phyloP scores from a whole-genome alignment of 1,139 yeast species.

The Chernovozyma aurita region DNA sequence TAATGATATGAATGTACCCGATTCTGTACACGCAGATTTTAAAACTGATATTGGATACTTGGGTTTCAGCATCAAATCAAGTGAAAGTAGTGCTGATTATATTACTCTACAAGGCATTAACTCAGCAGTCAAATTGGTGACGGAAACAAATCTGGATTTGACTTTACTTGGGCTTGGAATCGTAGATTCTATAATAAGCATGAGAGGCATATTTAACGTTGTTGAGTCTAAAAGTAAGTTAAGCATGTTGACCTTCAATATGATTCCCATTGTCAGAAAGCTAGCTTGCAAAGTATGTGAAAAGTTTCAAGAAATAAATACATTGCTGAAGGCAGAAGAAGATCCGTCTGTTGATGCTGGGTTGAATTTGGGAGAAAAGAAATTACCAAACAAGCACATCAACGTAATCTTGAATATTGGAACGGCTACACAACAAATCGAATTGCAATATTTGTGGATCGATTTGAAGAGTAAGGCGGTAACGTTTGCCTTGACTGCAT shows the following conservation, averaged over 20 bases:
- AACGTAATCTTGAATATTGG: constrained; percentile 5
- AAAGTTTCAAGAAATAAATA: neutral
- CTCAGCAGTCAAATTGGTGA: constrained; percentile 5
- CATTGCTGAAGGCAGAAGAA: neutral
- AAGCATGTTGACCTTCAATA: constrained; percentile 15
- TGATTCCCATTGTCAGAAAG: constrained; percentile 4
- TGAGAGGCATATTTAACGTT: constrained; percentile 18
- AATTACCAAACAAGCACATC: neutral
- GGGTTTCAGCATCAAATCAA: constrained; percentile 7
- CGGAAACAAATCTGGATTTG: constrained; percentile 9
- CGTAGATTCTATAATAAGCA: constrained; percentile 8
- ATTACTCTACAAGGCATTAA: constrained; percentile 12
- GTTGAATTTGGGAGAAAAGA: neutral
- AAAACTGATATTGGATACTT: constrained; percentile 5
- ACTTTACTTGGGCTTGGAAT: constrained; percentile 10
- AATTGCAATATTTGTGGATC: constrained; percentile 10
- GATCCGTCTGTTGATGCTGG: too few relatives aligned
- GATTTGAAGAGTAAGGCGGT: constrained; percentile 2
- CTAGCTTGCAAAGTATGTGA: neutral
- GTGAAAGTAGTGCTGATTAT: constrained; percentile 12
- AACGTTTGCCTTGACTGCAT: constrained; percentile 6
- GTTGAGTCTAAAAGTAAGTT: constrained; percentile 21
- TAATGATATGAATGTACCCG: neutral
- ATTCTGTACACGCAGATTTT: neutral
- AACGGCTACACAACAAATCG: constrained; percentile 10